phyloP scores from a whole-genome alignment of 1,139 yeast species.

The Geotrichum australiense region DNA sequence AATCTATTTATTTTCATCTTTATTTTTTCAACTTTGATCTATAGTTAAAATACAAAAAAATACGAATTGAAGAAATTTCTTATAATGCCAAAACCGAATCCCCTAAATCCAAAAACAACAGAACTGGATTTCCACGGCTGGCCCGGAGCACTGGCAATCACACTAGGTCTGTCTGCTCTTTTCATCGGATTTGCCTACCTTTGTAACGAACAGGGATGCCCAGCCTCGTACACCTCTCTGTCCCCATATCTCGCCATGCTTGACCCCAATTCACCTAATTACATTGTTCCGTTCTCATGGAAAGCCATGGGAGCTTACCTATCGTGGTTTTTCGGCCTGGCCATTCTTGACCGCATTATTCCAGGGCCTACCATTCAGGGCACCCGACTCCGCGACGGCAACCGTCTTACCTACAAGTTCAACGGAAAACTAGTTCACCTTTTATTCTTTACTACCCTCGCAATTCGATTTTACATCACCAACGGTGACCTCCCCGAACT shows the following conservation, averaged over 20 bases:
- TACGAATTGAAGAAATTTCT: background rate
- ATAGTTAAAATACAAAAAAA: background rate
- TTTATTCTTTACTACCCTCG: slow-evolving; percentile 42
- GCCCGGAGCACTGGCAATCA: slow-evolving; percentile 62
- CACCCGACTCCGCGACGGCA: slow-evolving; percentile 66
- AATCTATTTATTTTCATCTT: too few relatives aligned
- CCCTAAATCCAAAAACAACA: slow-evolving; percentile 63
- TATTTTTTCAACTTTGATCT: background rate
- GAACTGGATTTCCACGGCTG: slow-evolving; percentile 73
- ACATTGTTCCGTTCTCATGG: slow-evolving; percentile 23
- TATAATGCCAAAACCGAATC: slow-evolving; percentile 18
- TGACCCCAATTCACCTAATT: slow-evolving; percentile 14
- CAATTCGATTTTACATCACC: slow-evolving; percentile 46
- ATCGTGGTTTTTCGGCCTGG: slow-evolving; percentile 67
- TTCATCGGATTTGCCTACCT: slow-evolving; percentile 51
- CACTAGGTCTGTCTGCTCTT: slow-evolving; percentile 60
- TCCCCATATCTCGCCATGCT: slow-evolving; percentile 18
- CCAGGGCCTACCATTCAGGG: slow-evolving; percentile 74
- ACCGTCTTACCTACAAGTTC: slow-evolving; percentile 63
- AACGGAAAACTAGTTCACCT: slow-evolving; percentile 63
- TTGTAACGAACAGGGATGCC: slow-evolving; percentile 35
- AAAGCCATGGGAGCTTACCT: slow-evolving; percentile 58
- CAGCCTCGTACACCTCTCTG: slow-evolving; percentile 25
- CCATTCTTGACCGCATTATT: slow-evolving; percentile 53
- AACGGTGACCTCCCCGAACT: slow-evolving; percentile 68